phyloP scores from a whole-genome alignment of 257 asterid genomes.

The Knoxia roxburghii region DNA sequence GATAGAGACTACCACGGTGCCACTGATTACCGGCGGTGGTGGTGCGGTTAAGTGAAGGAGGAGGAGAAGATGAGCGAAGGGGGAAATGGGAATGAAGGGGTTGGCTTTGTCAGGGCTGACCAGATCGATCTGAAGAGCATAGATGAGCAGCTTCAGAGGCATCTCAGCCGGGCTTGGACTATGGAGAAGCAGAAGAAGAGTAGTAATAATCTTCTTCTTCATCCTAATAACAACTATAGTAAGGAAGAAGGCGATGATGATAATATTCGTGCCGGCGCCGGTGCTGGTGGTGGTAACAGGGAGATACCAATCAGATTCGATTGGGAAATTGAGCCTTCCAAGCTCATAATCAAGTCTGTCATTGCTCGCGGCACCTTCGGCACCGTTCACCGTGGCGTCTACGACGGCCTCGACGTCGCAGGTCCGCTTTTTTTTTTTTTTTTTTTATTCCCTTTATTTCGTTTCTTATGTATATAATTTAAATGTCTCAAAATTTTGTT shows the following conservation, averaged over 20 bases:
- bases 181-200: conserved; percentile 44
- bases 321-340: conserved; percentile 78
- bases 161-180: conserved; percentile 47
- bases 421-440: conserved; percentile 22
- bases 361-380: conserved; percentile 80
- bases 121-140: conserved; percentile 73
- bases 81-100: conserved; percentile 10
- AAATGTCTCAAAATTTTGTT: not conserved
- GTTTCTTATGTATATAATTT: too few species aligned
- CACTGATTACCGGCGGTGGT: too few species aligned
- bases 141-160: conserved; percentile 67
- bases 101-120: conserved; percentile 66
- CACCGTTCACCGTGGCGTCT: conserved; percentile 79
- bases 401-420: conserved; percentile 73
- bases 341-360: conserved; percentile 54
- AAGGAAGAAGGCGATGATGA: conserved; percentile 15
- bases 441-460: too few species aligned
- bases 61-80: conserved; percentile 8
- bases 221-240: not conserved
- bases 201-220: conserved; percentile 1
- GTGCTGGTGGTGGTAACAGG: conserved; percentile 11
- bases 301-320: conserved; percentile 51
- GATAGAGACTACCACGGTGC: too few species aligned
- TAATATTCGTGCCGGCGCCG: not conserved
- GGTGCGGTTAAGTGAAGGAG: too few species aligned